A percentile compares a stretch with the other conserved stretches of the same genome.
These are phyloP conservation scores for Geranium incanum DNA, from an alignment of 441 rosid species.

Conservation along the genomic window DNA sequence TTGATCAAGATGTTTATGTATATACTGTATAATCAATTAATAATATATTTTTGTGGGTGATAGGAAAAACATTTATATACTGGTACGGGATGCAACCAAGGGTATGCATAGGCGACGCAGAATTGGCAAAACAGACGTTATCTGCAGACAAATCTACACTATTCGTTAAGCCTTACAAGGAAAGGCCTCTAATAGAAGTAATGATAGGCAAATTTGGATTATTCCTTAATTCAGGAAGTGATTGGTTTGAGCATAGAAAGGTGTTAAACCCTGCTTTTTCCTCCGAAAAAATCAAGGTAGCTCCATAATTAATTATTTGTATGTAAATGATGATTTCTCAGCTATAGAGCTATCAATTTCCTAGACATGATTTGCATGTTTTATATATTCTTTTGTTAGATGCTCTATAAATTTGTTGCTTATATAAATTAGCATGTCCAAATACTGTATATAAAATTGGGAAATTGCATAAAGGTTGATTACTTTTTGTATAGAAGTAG, in stretches of 20 bases:
- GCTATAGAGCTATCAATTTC: no score
- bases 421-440: no score
- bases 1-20: no score
- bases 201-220: slow-evolving; percentile 35
- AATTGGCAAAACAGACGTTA: slow-evolving; percentile 33
- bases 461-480: no score
- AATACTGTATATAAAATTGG: no score
- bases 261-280: slow-evolving; percentile 42
- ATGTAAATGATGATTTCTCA: slow-evolving; percentile 15
- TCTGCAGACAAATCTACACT: slow-evolving; percentile 25
- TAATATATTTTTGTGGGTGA: no score
- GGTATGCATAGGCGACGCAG: slow-evolving; percentile 30
- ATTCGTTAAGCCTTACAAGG: slow-evolving; percentile 22
- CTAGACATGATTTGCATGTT: no score
- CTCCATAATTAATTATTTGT: no score
- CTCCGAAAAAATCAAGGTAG: slow-evolving; percentile 38
- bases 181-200: slow-evolving; percentile 12
- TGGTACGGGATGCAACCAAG: slow-evolving; percentile 38
- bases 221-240: slow-evolving; percentile 26
- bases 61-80: slow-evolving; percentile 38
- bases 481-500: no score
- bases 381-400: no score
- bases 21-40: no score
- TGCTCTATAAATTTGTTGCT: no score
- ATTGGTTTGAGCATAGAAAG: slow-evolving; percentile 40